Percentiles rank a stretch among this genome's conserved stretches.
These are phyloP conservation scores for Exophiala bonariae DNA, from an alignment of 2,329 filamentous ascomycete genomes.

Conservation along the genomic window DNA sequence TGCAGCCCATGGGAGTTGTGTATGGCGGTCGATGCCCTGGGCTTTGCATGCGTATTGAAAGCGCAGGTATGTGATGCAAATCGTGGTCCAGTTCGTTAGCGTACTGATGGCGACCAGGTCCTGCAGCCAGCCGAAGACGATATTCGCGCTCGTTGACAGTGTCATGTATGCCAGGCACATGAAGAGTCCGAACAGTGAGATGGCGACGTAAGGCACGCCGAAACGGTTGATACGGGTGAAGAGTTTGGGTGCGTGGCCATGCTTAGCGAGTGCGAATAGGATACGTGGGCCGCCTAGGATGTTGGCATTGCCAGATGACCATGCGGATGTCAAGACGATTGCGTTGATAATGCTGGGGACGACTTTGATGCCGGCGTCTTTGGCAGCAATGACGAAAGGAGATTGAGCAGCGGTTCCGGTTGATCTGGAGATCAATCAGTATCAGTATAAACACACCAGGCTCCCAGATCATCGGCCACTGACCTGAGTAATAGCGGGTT, in stretches of 20 bases:
- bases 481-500: too few species aligned
- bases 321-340: constrained; percentile 52
- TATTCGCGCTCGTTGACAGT: constrained; percentile 60
- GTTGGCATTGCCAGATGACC: constrained; percentile 54
- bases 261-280: constrained; percentile 55
- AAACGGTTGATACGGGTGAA: constrained; percentile 52
- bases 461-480: too few species aligned
- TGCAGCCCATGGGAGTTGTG: constrained; percentile 65
- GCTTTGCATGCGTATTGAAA: constrained; percentile 67
- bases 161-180: constrained; percentile 70
- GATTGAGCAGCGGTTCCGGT: constrained; percentile 51
- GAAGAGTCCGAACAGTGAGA: constrained; percentile 62
- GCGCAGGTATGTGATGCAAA: constrained; percentile 67
- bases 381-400: constrained; percentile 50
- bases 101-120: constrained; percentile 32
- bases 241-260: constrained; percentile 53
- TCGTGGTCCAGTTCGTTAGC: constrained; percentile 46
- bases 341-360: constrained; percentile 61
- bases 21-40: constrained; percentile 59
- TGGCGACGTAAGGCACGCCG: constrained; percentile 66
- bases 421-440: constrained; percentile 21
- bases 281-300: constrained; percentile 65
- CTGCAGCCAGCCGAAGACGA: constrained; percentile 54
- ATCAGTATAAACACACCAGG: too few species aligned
- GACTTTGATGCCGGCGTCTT: constrained; percentile 61